These are phyloP conservation scores for Bjerkandera adusta DNA, from an alignment of 1,284 basidiomycete genomes.

Conservation along the genomic window DNA sequence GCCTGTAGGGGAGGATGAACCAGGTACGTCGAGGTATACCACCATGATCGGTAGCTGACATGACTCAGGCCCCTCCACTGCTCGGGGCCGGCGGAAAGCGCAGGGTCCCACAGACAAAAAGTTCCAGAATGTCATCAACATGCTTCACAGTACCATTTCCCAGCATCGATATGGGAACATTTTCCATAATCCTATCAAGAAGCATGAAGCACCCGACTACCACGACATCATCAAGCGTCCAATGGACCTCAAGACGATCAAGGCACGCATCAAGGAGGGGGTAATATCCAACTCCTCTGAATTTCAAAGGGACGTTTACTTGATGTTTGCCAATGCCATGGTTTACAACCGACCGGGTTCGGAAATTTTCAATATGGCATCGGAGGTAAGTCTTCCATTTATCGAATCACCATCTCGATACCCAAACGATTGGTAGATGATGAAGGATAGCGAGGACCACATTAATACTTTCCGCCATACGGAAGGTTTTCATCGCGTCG, in stretches of 20 bases:
- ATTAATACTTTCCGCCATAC: conserved; percentile 78
- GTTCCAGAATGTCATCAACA: conserved; percentile 77
- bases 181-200: conserved; percentile 88
- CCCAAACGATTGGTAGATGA: conserved; percentile 79
- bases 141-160: conserved; percentile 80
- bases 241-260: conserved; percentile 92
- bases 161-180: conserved; percentile 85
- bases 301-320: conserved; percentile 84
- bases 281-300: conserved; percentile 77
- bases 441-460: conserved; percentile 76
- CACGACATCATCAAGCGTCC: conserved; percentile 87
- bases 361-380: conserved; percentile 86
- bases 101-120: conserved; percentile 50
- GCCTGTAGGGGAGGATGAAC: conserved; percentile 62
- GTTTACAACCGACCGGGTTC: conserved; percentile 90
- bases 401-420: neutral
- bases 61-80: conserved; percentile 22
- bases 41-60: neutral
- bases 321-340: conserved; percentile 96
- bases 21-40: conserved; percentile 34
- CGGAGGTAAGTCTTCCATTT: conserved; percentile 63
- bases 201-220: conserved; percentile 87
- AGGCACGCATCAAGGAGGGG: conserved; percentile 79
- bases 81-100: conserved; percentile 20
- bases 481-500: conserved; percentile 57